Evolutionary conservation across 352 stramenopile genomes (phyloP).

Genomic region (Phytophthora hibernalis): DNA sequence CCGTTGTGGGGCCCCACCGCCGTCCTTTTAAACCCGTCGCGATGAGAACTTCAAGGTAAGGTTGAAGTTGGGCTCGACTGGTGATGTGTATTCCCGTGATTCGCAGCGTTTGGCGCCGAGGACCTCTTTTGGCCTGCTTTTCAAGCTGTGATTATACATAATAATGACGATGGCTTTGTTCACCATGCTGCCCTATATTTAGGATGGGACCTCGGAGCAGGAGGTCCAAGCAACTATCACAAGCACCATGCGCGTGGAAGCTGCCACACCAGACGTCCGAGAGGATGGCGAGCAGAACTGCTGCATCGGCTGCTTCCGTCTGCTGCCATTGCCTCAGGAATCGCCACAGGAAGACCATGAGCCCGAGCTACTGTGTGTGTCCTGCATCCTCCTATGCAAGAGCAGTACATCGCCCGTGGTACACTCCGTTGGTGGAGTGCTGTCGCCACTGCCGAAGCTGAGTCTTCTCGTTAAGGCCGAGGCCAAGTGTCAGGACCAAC

Average conservation of each 20-base stretch:
- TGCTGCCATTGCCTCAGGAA: slow-evolving; percentile 28
- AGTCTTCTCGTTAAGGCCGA: slow-evolving; percentile 61
- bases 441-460: slow-evolving; percentile 54
- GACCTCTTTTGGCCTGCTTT: too few relatives aligned
- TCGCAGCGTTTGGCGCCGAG: slow-evolving; percentile 6
- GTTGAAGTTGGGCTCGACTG: slow-evolving; percentile 29
- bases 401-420: slow-evolving; percentile 1
- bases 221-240: not conserved
- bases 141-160: too few relatives aligned
- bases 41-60: slow-evolving; percentile 24
- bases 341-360: slow-evolving; percentile 13
- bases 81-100: slow-evolving; percentile 23
- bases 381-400: slow-evolving; percentile 30
- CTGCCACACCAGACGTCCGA: not conserved
- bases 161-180: not conserved
- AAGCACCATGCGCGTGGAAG: not conserved
- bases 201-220: not conserved
- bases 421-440: slow-evolving; percentile 2
- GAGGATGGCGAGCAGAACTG: slow-evolving; percentile 15
- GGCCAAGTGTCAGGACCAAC: slow-evolving; percentile 61
- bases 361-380: slow-evolving; percentile 37
- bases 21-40: slow-evolving; percentile 3
- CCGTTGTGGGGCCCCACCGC: not conserved
- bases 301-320: slow-evolving; percentile 50
- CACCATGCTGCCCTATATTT: slow-evolving; percentile 11